Evolutionary conservation across 2,329 filamentous ascomycete species (phyloP).

Genomic region (Fusarium albosuccineum): DNA sequence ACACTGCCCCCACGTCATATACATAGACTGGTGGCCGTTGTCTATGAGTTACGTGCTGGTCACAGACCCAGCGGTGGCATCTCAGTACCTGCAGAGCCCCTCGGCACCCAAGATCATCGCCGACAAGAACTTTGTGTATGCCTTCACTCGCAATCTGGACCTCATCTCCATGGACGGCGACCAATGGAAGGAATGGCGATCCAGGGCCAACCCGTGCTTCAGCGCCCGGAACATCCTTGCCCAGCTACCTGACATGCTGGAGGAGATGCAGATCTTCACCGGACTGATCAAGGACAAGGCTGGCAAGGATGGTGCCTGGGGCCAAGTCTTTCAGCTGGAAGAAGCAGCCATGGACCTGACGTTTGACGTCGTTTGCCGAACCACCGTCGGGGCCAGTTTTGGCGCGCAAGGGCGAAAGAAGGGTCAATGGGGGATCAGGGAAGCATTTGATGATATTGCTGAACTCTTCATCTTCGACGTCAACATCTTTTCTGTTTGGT

Average conservation of each 20-base stretch:
- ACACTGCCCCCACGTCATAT: constrained; percentile 5
- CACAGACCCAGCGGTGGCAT: constrained; percentile 1
- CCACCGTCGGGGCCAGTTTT: constrained; percentile 7
- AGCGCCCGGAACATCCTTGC: constrained; percentile 10
- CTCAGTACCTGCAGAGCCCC: not conserved
- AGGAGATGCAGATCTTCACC: constrained; percentile 1
- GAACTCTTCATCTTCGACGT: constrained; percentile 10
- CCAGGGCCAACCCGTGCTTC: constrained; percentile 6
- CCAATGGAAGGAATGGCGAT: constrained; percentile 10
- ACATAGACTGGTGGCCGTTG: constrained; percentile 5
- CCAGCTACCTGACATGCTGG: constrained; percentile 5
- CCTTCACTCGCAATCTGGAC: constrained; percentile 3
- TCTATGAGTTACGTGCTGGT: constrained; percentile 8
- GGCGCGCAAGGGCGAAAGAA: constrained; percentile 3
- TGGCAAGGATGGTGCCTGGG: not conserved
- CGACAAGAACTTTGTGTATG: constrained; percentile 6
- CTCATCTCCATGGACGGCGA: constrained; percentile 5
- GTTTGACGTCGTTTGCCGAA: constrained; percentile 7
- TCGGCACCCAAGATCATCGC: constrained; percentile 3
- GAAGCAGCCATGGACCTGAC: constrained; percentile 8
- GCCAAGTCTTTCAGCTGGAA: not conserved
- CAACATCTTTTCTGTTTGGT: constrained; percentile 10
- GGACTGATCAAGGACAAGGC: not conserved
- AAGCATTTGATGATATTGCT: constrained; percentile 6
- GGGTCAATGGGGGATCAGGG: constrained; percentile 6